Conservation (phyloP, 192 early-diverging fungal species). For the Coemansia sp. region DNA sequence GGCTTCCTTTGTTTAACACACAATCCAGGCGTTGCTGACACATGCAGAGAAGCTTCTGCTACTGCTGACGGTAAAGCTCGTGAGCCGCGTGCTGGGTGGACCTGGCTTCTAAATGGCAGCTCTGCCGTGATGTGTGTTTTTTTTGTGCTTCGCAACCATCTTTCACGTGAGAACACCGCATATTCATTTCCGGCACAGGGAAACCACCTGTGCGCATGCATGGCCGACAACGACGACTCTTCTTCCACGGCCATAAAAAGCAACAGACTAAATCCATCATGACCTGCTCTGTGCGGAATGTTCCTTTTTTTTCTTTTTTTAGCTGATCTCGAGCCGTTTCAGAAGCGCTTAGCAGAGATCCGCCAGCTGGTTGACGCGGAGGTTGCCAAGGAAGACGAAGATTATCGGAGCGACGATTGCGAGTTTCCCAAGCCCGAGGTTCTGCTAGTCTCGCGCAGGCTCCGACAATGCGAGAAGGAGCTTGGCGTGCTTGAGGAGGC, state of each 20-base stretch:
- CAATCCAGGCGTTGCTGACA: not conserved
- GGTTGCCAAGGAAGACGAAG: constrained; percentile 34
- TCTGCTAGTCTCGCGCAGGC: constrained; percentile 38
- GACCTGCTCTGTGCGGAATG: not conserved
- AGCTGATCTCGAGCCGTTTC: constrained; percentile 62
- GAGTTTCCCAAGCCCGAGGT: constrained; percentile 26
- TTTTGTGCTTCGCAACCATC: not conserved
- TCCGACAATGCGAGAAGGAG: constrained; percentile 54
- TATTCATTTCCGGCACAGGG: constrained; percentile 16
- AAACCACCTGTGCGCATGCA: constrained; percentile 3
- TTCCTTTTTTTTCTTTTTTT: constrained; percentile 6
- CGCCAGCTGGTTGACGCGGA: constrained; percentile 56
- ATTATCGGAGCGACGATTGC: not conserved
- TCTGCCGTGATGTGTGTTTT: not conserved
- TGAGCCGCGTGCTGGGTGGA: not conserved
- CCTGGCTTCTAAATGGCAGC: not conserved
- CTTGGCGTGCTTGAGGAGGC: constrained; percentile 53
- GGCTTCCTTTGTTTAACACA: not conserved
- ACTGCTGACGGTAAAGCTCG: not conserved
- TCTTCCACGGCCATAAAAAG: not conserved
- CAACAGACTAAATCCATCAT: not conserved
- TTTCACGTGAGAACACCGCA: not conserved
- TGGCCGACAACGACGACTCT: not conserved
- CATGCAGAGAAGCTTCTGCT: not conserved
- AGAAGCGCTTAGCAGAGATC: constrained; percentile 59